Evolutionary conservation across 2,329 filamentous ascomycete species (phyloP), one percentile per base, ranked within the genome.

Genomic region (Biscogniauxia mediterranea): DNA sequence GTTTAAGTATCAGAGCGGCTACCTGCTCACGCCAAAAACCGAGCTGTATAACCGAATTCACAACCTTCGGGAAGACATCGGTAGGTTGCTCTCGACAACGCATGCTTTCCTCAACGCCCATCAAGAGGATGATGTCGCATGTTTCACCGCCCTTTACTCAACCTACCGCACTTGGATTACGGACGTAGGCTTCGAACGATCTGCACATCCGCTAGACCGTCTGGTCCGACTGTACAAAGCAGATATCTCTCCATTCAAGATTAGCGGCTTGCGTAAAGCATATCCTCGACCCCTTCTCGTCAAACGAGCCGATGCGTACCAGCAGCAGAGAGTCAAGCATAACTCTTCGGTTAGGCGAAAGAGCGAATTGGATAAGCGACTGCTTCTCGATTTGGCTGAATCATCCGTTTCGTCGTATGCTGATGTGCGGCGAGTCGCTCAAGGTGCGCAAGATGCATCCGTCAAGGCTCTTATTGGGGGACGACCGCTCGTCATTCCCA

Each of bases 91-190:
- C 23, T 94, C 95, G 65, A 85, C 85, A 58, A 92, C 96, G 0
- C 96, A 99, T 75, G 78, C 82, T 1, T 99, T 97, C 78, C 79
- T 99, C 61, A 89, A 86, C 19, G 79, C 87, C 63, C 88, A 94
- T 63, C 93, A 97, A 73, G 92, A 98, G 73, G 95, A 99, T 71
- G 95, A 99, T 73, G 95, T 99, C 0, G 88, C 91, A 17, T 97
- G 93, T 76, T 99, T 99, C 77, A 97, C 93, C 23, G 88, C 93
- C 0, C 78, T 99, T 1, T 99, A 97, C 76, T 90, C 90, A 21
- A 92, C 94, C 1, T 99, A 97, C 74, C 85, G 92, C 52, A 95
- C 92, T 8, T 99, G 93, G 93, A 98, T 99, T 70, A 93, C 96
- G 1, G 95, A 99, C 71, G 93, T 99, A 50, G 95, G 96, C 19